Conservation (phyloP, 2,329 filamentous ascomycete genomes). For the Nothomitra cinnamomea region DNA sequence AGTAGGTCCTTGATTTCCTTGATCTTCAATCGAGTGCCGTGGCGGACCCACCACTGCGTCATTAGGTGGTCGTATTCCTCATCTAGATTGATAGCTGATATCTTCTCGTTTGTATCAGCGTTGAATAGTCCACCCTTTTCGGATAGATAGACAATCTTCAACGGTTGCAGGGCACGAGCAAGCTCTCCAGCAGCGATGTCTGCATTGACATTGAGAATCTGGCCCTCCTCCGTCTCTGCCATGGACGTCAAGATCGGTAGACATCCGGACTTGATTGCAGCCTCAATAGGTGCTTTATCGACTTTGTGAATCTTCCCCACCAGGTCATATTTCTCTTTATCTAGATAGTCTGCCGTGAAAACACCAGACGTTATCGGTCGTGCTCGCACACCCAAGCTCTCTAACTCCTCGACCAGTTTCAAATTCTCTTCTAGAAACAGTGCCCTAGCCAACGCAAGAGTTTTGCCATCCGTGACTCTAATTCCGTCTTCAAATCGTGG, state of each 20-base stretch:
- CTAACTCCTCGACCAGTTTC: slow-evolving; percentile 76
- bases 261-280: slow-evolving; percentile 77
- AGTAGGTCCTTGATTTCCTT: slow-evolving; percentile 92
- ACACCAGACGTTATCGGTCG: slow-evolving; percentile 80
- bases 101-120: slow-evolving; percentile 83
- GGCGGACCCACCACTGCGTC: slow-evolving; percentile 86
- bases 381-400: slow-evolving; percentile 76
- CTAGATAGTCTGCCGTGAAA: slow-evolving; percentile 83
- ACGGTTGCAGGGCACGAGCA: slow-evolving; percentile 69
- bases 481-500: slow-evolving; percentile 95
- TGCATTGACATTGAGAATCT: slow-evolving; percentile 92
- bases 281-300: slow-evolving; percentile 78
- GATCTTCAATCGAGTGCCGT: slow-evolving; percentile 91
- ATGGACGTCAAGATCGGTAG: slow-evolving; percentile 90
- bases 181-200: slow-evolving; percentile 92
- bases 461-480: slow-evolving; percentile 88
- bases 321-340: slow-evolving; percentile 90
- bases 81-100: slow-evolving; percentile 92
- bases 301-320: slow-evolving; percentile 93
- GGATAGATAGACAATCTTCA: slow-evolving; percentile 97
- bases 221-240: slow-evolving; percentile 82
- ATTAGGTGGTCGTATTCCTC: slow-evolving; percentile 90
- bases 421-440: slow-evolving; percentile 93
- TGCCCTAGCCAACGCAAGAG: slow-evolving; percentile 73
- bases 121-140: slow-evolving; percentile 96